Evolutionary conservation across 805 yeast species (phyloP).

Genomic region (Cyberlindnera subsufficiens): DNA sequence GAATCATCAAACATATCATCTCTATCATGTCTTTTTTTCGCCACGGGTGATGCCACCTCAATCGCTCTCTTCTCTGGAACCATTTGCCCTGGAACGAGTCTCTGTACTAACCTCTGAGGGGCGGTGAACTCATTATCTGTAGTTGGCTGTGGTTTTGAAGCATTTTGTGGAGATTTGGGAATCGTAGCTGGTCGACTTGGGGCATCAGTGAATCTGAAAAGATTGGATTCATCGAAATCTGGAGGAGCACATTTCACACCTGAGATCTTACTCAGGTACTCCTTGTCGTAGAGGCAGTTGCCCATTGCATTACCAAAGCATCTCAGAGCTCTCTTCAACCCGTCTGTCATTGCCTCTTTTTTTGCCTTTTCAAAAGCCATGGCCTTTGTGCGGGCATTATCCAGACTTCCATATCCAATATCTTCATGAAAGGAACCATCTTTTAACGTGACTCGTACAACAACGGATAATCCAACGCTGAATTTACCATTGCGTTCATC

Average conservation of each 20-base stretch:
- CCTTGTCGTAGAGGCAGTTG: slow-evolving; percentile 77
- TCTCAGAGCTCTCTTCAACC: slow-evolving; percentile 68
- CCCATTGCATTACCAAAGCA: slow-evolving; percentile 82
- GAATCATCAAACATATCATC: slow-evolving; percentile 47
- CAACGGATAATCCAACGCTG: slow-evolving; percentile 64
- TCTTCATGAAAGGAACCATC: slow-evolving; percentile 82
- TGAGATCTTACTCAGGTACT: slow-evolving; percentile 43
- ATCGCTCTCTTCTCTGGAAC: slow-evolving; percentile 16
- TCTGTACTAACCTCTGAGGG: background rate
- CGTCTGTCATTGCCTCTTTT: slow-evolving; percentile 82
- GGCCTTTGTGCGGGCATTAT: slow-evolving; percentile 65
- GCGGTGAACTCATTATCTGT: background rate
- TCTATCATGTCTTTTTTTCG: slow-evolving; percentile 4
- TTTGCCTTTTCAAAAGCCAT: slow-evolving; percentile 80
- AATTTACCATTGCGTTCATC: slow-evolving; percentile 57
- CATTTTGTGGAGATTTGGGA: slow-evolving; percentile 3
- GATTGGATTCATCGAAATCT: slow-evolving; percentile 37
- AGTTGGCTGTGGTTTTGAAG: background rate
- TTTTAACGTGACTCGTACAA: slow-evolving; percentile 64
- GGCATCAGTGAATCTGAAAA: slow-evolving; percentile 28
- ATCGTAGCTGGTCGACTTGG: slow-evolving; percentile 14
- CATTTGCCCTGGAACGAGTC: background rate
- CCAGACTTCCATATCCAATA: slow-evolving; percentile 80
- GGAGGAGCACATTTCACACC: slow-evolving; percentile 39
- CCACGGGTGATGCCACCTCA: slow-evolving; percentile 1